These are phyloP conservation scores for Talaromyces sp. DNA, from an alignment of 2,329 filamentous ascomycete genomes.

Conservation along the genomic window DNA sequence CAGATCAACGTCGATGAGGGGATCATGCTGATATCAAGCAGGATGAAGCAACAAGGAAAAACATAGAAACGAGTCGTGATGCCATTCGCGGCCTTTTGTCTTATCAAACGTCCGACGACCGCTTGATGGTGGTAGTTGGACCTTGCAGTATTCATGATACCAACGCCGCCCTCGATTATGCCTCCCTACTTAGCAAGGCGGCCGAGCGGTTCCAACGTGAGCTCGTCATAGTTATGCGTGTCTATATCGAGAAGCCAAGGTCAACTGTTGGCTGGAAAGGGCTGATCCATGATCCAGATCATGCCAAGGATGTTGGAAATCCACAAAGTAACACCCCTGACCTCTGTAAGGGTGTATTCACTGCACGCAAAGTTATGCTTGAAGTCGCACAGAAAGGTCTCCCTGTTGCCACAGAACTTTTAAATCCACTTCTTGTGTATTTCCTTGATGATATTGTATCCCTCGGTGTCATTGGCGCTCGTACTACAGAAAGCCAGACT, in stretches of 20 bases:
- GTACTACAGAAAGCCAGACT: slow-evolving; percentile 4
- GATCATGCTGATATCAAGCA: neutral
- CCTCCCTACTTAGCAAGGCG: slow-evolving; percentile 2
- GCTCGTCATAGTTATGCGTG: slow-evolving; percentile 6
- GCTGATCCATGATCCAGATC: slow-evolving; percentile 3
- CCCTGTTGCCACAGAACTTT: neutral
- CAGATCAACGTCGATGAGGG: neutral
- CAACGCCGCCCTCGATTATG: slow-evolving; percentile 2
- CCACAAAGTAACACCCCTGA: neutral
- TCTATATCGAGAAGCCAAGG: slow-evolving; percentile 6
- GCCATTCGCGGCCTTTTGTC: neutral
- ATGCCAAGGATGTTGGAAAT: neutral
- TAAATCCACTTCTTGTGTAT: slow-evolving; percentile 8
- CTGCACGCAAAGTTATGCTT: slow-evolving; percentile 3
- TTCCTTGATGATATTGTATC: slow-evolving; percentile 5
- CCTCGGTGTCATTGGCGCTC: slow-evolving; percentile 4
- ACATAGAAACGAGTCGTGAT: slow-evolving; percentile 2
- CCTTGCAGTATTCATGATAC: slow-evolving; percentile 9
- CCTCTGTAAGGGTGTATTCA: neutral
- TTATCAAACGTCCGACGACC: slow-evolving; percentile 1
- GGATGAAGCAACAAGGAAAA: slow-evolving; percentile 1
- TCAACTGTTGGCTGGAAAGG: slow-evolving; percentile 9
- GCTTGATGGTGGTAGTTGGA: slow-evolving; percentile 5
- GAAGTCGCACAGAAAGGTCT: slow-evolving; percentile 5
- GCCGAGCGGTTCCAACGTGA: neutral